These are phyloP conservation scores for Aspergillus sp. DNA, from an alignment of 2,329 filamentous ascomycete genomes.

Conservation along the genomic window DNA sequence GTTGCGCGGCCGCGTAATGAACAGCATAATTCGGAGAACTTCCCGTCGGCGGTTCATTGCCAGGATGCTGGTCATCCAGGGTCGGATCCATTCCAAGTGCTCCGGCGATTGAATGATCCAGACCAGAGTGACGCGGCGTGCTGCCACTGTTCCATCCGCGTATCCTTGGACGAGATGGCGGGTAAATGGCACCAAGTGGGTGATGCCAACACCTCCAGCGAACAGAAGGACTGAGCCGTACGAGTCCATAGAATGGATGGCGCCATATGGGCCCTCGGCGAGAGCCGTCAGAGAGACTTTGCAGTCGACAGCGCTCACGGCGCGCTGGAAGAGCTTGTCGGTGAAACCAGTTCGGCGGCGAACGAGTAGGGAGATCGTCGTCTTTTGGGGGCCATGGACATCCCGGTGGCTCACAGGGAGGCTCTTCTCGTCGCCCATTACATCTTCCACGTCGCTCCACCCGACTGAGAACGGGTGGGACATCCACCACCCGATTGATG, in stretches of 20 bases:
- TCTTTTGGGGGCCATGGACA: conserved; percentile 50
- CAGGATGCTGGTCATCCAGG: conserved; percentile 78
- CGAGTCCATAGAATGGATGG: conserved; percentile 80
- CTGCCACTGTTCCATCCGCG: conserved; percentile 71
- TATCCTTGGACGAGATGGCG: conserved; percentile 71
- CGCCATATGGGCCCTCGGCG: conserved; percentile 86
- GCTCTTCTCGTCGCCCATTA: conserved; percentile 42
- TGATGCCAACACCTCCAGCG: conserved; percentile 91
- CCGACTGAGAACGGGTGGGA: conserved; percentile 77
- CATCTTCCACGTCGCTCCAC: conserved; percentile 64
- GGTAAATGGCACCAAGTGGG: conserved; percentile 88
- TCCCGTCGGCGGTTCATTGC: conserved; percentile 78
- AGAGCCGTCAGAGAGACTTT: conserved; percentile 67
- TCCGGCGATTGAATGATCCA: conserved; percentile 92
- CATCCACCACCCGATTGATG: conserved; percentile 65
- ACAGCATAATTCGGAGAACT: conserved; percentile 81
- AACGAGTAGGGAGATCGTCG: conserved; percentile 76
- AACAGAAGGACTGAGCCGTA: conserved; percentile 91
- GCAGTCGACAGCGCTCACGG: conserved; percentile 53
- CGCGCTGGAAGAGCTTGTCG: conserved; percentile 72
- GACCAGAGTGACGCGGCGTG: conserved; percentile 76
- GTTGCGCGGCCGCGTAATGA: conserved; percentile 83
- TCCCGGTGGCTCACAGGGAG: conserved; percentile 52
- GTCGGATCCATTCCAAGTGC: conserved; percentile 87
- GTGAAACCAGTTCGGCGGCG: conserved; percentile 88